Percentiles rank a stretch among this genome's conserved stretches.
These are phyloP conservation scores for Vaccinium vitisidaea DNA, from an alignment of 148 eudicot species.

Conservation along the genomic window DNA sequence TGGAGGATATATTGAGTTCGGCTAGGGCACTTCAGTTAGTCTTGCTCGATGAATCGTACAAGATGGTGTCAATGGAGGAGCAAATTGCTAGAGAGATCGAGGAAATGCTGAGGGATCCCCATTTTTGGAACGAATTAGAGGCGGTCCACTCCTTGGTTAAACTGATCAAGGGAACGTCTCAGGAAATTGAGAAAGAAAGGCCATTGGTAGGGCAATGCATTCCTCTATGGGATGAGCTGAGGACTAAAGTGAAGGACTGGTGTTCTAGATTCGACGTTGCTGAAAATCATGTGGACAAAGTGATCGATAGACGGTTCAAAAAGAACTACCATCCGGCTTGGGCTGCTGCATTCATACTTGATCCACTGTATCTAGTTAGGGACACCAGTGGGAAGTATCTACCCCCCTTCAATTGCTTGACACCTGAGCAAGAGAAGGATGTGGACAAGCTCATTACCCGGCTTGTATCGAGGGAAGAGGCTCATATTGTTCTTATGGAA, in stretches of 20 bases:
- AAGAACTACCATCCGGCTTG: conserved; percentile 95
- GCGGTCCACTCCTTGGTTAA: conserved; percentile 73
- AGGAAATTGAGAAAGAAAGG: conserved; percentile 68
- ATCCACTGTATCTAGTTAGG: conserved; percentile 71
- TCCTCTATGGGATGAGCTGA: conserved; percentile 85
- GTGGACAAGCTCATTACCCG: conserved; percentile 87
- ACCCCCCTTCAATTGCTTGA: conserved; percentile 86
- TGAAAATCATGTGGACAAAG: conserved; percentile 52
- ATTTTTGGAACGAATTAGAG: conserved; percentile 89
- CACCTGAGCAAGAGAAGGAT: conserved; percentile 86
- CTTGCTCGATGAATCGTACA: conserved; percentile 65
- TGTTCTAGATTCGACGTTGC: conserved; percentile 61
- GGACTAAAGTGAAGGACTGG: conserved; percentile 71
- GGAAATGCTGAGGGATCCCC: conserved; percentile 72
- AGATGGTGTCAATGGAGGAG: conserved; percentile 72
- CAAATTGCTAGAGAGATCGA: conserved; percentile 62
- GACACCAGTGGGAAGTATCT: conserved; percentile 80
- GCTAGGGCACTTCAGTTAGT: conserved; percentile 69
- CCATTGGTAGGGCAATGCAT: conserved; percentile 87
- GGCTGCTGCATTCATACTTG: conserved; percentile 89
- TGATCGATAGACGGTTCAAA: conserved; percentile 62
- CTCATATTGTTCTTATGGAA: conserved; percentile 80
- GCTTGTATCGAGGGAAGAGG: conserved; percentile 84
- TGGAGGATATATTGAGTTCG: conserved; percentile 72
- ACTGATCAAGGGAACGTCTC: conserved; percentile 61